phyloP scores from a whole-genome alignment of 2,329 filamentous ascomycete genomes.

The Venturia aucupariae region DNA sequence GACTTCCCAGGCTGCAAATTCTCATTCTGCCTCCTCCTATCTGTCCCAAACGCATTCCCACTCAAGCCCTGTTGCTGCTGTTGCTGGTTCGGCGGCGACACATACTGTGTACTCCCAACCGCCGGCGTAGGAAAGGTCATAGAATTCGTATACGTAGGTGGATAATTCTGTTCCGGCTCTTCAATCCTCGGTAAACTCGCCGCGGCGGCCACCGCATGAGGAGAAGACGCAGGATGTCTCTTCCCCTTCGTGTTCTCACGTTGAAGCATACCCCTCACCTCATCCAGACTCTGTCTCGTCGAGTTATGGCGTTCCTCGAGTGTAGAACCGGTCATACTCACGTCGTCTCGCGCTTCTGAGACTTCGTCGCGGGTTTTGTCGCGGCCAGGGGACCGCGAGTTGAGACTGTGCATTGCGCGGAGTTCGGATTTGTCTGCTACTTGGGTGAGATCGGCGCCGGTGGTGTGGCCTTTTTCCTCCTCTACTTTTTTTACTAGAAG shows the following conservation, averaged over 20 bases:
- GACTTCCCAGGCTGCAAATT: neutral
- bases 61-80: neutral
- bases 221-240: constrained; percentile 1
- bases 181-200: neutral
- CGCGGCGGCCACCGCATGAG: neutral
- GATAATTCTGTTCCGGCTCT: neutral
- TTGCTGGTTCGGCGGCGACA: neutral
- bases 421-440: constrained; percentile 23
- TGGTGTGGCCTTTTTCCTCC: constrained; percentile 18
- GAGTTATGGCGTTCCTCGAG: constrained; percentile 26
- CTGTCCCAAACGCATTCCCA: neutral
- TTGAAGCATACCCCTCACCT: constrained; percentile 36
- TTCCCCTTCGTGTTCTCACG: constrained; percentile 34
- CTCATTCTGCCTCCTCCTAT: neutral
- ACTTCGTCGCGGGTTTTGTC: constrained; percentile 38
- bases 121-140: neutral
- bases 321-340: constrained; percentile 16
- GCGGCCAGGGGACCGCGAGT: constrained; percentile 32
- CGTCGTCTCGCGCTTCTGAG: constrained; percentile 33
- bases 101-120: neutral
- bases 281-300: constrained; percentile 34
- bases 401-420: constrained; percentile 36
- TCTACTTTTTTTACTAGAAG: constrained; percentile 46
- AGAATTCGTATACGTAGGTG: neutral
- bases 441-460: constrained; percentile 27